These are phyloP conservation scores for Aphanocladium album DNA, from an alignment of 2,329 filamentous ascomycete genomes.

Conservation along the genomic window DNA sequence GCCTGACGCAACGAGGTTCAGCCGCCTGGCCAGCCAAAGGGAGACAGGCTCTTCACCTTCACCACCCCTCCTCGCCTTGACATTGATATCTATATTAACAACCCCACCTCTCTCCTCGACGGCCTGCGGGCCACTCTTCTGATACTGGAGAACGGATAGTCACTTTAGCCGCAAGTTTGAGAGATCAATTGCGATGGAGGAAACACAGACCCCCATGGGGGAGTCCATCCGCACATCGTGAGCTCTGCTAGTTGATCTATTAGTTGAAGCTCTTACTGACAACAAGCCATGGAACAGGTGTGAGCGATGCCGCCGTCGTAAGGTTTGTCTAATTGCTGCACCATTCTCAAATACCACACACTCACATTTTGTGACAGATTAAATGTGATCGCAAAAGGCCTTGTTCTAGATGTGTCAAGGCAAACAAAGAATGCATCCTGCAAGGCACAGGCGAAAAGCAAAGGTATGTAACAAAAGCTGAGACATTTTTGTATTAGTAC, in stretches of 20 bases:
- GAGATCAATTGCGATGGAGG: constrained; percentile 23
- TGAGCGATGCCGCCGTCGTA: constrained; percentile 38
- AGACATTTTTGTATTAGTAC: background rate
- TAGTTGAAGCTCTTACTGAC: constrained; percentile 3
- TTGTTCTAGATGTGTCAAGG: constrained; percentile 44
- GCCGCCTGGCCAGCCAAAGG: background rate
- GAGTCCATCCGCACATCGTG: constrained; percentile 34
- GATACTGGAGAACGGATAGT: background rate
- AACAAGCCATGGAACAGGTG: constrained; percentile 26
- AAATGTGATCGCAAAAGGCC: constrained; percentile 49
- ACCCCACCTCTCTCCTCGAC: background rate
- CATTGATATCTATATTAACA: background rate
- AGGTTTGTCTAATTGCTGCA: constrained; percentile 25
- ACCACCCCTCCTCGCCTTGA: background rate
- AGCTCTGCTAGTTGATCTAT: constrained; percentile 16
- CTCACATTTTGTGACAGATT: constrained; percentile 32
- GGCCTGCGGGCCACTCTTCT: constrained; percentile 5
- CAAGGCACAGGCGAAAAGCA: constrained; percentile 39
- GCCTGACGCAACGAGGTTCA: background rate
- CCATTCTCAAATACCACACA: constrained; percentile 13
- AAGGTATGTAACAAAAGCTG: constrained; percentile 23
- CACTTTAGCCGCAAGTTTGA: background rate
- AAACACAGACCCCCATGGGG: constrained; percentile 26
- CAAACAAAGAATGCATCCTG: constrained; percentile 34
- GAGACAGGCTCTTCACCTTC: background rate